These are phyloP conservation scores for Globisporangium canariense DNA, from an alignment of 352 stramenopile species.

Conservation along the genomic window DNA sequence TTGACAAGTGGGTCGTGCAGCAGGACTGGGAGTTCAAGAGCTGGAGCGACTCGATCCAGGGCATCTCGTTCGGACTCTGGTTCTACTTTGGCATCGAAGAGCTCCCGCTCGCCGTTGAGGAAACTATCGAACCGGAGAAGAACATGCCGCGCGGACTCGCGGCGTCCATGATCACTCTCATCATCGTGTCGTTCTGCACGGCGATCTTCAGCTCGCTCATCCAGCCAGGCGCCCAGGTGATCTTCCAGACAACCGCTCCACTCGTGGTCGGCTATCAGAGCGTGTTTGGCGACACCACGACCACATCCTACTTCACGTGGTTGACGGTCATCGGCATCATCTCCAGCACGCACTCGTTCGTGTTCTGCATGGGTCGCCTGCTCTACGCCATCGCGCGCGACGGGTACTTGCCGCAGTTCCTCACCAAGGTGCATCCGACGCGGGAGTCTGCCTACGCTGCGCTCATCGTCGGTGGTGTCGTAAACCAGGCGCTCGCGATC, in stretches of 20 bases:
- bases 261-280: conserved; percentile 66
- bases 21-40: conserved; percentile 51
- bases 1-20: conserved; percentile 46
- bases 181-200: conserved; percentile 51
- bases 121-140: conserved; percentile 65
- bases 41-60: conserved; percentile 41
- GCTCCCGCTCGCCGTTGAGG: conserved; percentile 62
- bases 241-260: conserved; percentile 36
- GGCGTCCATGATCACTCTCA: conserved; percentile 48
- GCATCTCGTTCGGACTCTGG: conserved; percentile 62
- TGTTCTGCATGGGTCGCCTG: conserved; percentile 64
- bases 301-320: conserved; percentile 61
- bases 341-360: conserved; percentile 63
- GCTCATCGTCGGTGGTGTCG: conserved; percentile 36
- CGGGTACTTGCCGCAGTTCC: conserved; percentile 47
- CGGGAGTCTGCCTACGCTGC: conserved; percentile 39
- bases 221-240: conserved; percentile 32
- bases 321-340: conserved; percentile 58
- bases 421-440: conserved; percentile 49
- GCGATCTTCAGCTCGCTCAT: conserved; percentile 61
- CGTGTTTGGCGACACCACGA: conserved; percentile 64
- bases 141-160: conserved; percentile 65
- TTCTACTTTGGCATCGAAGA: conserved; percentile 80
- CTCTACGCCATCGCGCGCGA: conserved; percentile 65
- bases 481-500: conserved; percentile 41